Conservation (phyloP, 2,329 filamentous ascomycete genomes). For the Penicillium thymicola region DNA sequence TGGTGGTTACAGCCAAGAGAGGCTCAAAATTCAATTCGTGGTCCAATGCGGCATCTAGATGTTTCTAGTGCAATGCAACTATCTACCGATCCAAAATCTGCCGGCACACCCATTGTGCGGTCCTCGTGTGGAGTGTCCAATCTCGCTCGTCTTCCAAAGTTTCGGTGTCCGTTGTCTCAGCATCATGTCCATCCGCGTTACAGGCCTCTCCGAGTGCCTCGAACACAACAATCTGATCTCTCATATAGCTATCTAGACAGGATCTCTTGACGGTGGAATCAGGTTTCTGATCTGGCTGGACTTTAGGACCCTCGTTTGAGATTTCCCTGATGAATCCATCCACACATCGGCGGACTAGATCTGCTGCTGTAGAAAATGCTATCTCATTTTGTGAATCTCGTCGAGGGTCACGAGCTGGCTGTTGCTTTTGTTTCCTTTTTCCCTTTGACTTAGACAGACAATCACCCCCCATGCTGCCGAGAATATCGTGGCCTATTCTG, state of each 20-base stretch:
- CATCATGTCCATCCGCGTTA: slow-evolving; percentile 10
- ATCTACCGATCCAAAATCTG: slow-evolving; percentile 30
- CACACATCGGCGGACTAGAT: slow-evolving; percentile 46
- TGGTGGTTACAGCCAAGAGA: background rate
- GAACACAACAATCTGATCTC: slow-evolving; percentile 60
- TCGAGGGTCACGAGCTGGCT: background rate
- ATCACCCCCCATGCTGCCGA: slow-evolving; percentile 22
- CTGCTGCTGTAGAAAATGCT: slow-evolving; percentile 24
- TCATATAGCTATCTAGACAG: slow-evolving; percentile 54
- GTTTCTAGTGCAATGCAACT: background rate
- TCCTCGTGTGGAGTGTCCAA: slow-evolving; percentile 43
- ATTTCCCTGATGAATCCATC: slow-evolving; percentile 47
- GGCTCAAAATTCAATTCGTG: background rate
- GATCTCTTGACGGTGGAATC: slow-evolving; percentile 26
- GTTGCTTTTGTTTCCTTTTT: background rate
- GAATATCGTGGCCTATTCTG: slow-evolving; percentile 51
- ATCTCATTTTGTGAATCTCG: background rate
- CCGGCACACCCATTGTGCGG: slow-evolving; percentile 45
- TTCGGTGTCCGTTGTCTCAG: slow-evolving; percentile 12
- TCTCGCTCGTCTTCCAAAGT: slow-evolving; percentile 26
- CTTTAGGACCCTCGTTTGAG: slow-evolving; percentile 23
- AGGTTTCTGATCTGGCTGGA: background rate
- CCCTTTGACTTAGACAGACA: background rate
- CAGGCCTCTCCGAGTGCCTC: slow-evolving; percentile 51
- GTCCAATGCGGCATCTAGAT: background rate